These are phyloP conservation scores for Boletus rufocinnamomeus DNA, from an alignment of 768 basidiomycete genomes.

Conservation along the genomic window DNA sequence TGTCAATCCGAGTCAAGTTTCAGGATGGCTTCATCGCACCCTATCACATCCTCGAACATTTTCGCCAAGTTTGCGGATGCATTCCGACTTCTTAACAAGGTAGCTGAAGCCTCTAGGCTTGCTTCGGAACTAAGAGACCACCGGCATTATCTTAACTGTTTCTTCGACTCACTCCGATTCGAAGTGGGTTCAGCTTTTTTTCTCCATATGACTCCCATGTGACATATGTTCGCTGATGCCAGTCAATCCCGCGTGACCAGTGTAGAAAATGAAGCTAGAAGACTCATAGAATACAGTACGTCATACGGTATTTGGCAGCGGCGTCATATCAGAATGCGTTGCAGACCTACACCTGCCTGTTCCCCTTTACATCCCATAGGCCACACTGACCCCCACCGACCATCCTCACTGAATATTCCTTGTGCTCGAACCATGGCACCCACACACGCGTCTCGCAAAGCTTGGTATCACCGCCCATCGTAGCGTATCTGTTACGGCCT, in stretches of 20 bases:
- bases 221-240: background rate
- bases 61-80: conserved; percentile 53
- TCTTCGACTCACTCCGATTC: no score
- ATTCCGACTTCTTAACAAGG: conserved; percentile 43
- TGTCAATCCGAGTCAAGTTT: conserved; percentile 60
- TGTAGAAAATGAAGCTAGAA: background rate
- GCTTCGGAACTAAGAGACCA: no score
- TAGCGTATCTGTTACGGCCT: conserved; percentile 16
- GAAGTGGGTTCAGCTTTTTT: background rate
- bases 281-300: background rate
- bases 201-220: background rate
- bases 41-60: conserved; percentile 64
- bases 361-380: conserved; percentile 22
- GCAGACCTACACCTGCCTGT: conserved; percentile 10
- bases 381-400: conserved; percentile 3
- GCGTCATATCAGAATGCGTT: background rate
- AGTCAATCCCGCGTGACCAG: background rate
- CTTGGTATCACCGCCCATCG: conserved; percentile 1
- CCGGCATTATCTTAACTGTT: no score
- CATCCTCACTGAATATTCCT: conserved; percentile 21
- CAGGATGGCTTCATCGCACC: conserved; percentile 53
- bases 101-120: no score
- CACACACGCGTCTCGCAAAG: conserved; percentile 23
- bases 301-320: no score
- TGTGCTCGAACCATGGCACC: conserved; percentile 27